Conservation (phyloP, 2,329 filamentous ascomycete species). For the Ceratocystis harringtonii region DNA sequence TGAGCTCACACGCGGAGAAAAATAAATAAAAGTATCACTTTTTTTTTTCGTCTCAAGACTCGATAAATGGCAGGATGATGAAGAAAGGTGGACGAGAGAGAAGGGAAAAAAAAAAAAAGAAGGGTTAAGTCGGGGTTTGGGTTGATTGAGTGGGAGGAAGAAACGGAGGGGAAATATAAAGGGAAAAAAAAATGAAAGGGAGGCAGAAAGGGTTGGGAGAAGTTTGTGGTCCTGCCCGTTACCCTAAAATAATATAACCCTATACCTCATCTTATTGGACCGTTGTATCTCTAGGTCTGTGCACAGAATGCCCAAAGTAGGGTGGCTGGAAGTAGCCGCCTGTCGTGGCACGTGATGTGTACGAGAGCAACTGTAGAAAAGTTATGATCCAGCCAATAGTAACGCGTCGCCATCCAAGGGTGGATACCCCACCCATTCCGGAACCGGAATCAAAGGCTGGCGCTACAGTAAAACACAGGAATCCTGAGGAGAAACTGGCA, state of each 20-base stretch:
- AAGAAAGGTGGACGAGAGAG: background rate
- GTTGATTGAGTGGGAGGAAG: constrained; percentile 5
- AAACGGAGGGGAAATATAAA: background rate
- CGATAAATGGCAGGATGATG: background rate
- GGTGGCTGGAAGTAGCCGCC: background rate
- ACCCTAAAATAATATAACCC: constrained; percentile 16
- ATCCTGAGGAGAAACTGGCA: background rate
- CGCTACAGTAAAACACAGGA: background rate
- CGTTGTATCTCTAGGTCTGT: background rate
- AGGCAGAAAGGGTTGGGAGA: constrained; percentile 17
- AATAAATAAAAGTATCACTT: background rate
- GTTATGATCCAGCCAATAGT: constrained; percentile 2
- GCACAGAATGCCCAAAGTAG: background rate
- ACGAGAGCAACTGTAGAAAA: background rate
- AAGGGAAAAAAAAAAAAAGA: constrained; percentile 7
- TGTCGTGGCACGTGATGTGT: constrained; percentile 10
- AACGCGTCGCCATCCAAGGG: constrained; percentile 8
- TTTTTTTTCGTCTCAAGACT: background rate
- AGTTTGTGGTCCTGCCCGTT: constrained; percentile 7
- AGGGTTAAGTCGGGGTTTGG: constrained; percentile 18
- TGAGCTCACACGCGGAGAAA: background rate
- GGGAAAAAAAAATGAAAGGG: constrained; percentile 11
- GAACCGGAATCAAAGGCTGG: constrained; percentile 11
- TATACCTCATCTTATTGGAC: background rate
- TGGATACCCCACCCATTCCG: constrained; percentile 9